Evolutionary conservation across 345 rosid genomes (phyloP), one percentile per base, ranked within the genome.

Genomic region (Hevea brasiliensis): DNA sequence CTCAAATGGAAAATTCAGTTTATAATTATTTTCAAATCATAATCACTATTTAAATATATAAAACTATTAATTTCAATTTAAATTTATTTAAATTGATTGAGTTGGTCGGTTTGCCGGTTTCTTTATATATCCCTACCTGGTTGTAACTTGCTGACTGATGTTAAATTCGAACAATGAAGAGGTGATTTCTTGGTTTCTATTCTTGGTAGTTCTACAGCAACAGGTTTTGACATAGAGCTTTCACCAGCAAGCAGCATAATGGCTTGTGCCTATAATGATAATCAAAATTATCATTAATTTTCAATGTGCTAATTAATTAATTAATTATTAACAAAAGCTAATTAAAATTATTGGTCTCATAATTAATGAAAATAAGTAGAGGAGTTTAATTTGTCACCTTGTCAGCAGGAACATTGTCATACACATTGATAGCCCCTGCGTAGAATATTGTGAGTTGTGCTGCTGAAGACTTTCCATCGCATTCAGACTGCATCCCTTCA

Each of bases 181-280:
- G 15, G 74, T 66, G 71, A 29, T 5, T 71, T 50, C 54, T 45
- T 70, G 74, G 12, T 32, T 27, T 68, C 70, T 45, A 65, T 11
- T 73, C 74, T 26, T 18, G 69, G 54, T 20, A 23, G 20, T 54
- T 61, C 74, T 8, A 26, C 10, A 20, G 59, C 55, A 18, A n/a
- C 9, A 42, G 78, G 73, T 54, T 67, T 83, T 14, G 80, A 24
- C 24, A 59, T 54, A 51, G 73, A 73, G 37, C 77, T 75, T 65
- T 81, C 81, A 10, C 72, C 72, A 3, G 86, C 86, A n/a, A 79
- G 83, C 60, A 76, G 76, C 83, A 81, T 72, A 23, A 85, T 79
- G 67, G 80, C 81, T 70, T 82, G 79, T 8, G 82, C 85, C 87
- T 84, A 61, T 21, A 54, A 48, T 24, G n/a, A n/a, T 10, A 12